Conservation (phyloP, 371 early-diverging fungal genomes). For the Mortierella sp. region DNA sequence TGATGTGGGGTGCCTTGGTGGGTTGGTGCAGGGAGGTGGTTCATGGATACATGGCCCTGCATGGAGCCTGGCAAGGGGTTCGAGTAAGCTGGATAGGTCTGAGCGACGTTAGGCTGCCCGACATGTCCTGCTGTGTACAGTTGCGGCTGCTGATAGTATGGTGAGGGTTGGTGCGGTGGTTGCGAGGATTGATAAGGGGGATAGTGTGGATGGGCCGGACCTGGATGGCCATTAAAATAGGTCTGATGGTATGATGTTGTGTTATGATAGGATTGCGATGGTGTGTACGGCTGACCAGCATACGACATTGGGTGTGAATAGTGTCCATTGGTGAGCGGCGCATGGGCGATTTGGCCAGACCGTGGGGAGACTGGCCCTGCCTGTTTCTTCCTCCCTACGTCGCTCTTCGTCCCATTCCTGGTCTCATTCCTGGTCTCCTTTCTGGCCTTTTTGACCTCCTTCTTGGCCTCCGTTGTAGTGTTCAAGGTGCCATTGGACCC, state of each 20-base stretch:
- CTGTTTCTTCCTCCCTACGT: neutral
- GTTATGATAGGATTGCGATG: slow-evolving; percentile 7
- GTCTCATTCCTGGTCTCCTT: no score
- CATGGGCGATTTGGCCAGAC: neutral
- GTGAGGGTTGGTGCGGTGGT: neutral
- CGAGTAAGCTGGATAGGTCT: slow-evolving; percentile 2
- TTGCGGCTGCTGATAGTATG: slow-evolving; percentile 12
- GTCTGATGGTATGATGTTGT: slow-evolving; percentile 13
- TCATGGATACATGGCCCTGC: neutral
- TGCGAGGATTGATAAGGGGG: slow-evolving; percentile 6
- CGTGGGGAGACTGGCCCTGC: slow-evolving; percentile 2
- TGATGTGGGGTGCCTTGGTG: slow-evolving; percentile 5
- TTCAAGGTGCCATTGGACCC: neutral
- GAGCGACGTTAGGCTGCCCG: neutral
- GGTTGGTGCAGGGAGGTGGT: neutral
- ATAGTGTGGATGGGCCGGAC: slow-evolving; percentile 2
- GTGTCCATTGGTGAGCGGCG: slow-evolving; percentile 12
- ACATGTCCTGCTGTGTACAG: slow-evolving; percentile 8
- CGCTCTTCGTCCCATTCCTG: no score
- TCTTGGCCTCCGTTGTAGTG: slow-evolving; percentile 1
- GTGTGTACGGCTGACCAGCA: slow-evolving; percentile 9
- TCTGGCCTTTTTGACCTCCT: neutral
- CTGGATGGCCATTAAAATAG: slow-evolving; percentile 19
- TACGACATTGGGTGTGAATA: slow-evolving; percentile 7
- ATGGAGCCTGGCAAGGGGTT: slow-evolving; percentile 5